These are phyloP conservation scores for Lophium mytilinum DNA, from an alignment of 495 filamentous ascomycete species.

Conservation along the genomic window DNA sequence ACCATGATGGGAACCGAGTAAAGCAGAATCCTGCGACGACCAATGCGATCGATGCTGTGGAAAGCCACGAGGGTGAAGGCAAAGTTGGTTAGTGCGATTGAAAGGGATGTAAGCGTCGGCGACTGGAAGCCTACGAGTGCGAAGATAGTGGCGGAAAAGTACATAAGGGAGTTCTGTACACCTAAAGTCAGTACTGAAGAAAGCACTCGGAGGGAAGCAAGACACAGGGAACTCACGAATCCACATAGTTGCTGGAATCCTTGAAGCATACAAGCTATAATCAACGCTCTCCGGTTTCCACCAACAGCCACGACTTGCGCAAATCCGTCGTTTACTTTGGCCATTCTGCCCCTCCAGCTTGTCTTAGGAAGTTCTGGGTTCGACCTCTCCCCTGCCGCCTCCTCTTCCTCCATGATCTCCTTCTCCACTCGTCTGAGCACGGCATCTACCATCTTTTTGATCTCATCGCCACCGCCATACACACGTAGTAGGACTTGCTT, in stretches of 20 bases:
- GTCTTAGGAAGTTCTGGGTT: slow-evolving; percentile 20
- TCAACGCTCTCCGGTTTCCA: slow-evolving; percentile 63
- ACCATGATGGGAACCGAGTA: slow-evolving; percentile 82
- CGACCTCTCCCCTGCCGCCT: slow-evolving; percentile 35
- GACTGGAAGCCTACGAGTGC: slow-evolving; percentile 66
- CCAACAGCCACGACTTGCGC: slow-evolving; percentile 36
- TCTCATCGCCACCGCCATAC: slow-evolving; percentile 43
- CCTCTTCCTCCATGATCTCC: slow-evolving; percentile 60
- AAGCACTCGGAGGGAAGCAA: background rate
- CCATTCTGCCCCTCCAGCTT: slow-evolving; percentile 6
- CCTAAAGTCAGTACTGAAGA: background rate
- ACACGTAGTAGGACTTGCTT: slow-evolving; percentile 55
- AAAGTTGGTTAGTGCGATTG: slow-evolving; percentile 79
- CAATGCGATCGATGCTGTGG: slow-evolving; percentile 68
- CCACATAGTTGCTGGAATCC: slow-evolving; percentile 85
- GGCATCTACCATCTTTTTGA: slow-evolving; percentile 37
- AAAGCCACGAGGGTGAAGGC: slow-evolving; percentile 70
- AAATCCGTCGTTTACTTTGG: slow-evolving; percentile 14
- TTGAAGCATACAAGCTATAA: slow-evolving; percentile 78
- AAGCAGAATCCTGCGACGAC: slow-evolving; percentile 72
- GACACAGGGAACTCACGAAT: slow-evolving; percentile 49
- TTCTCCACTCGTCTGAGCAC: slow-evolving; percentile 58
- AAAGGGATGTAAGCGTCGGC: slow-evolving; percentile 73
- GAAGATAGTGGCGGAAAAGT: slow-evolving; percentile 90
- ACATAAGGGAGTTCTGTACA: slow-evolving; percentile 78